Percentiles rank a stretch among this genome's conserved stretches.
Evolutionary conservation across 306 rosid species (phyloP).

Genomic region (Erythrophleum fordii): DNA sequence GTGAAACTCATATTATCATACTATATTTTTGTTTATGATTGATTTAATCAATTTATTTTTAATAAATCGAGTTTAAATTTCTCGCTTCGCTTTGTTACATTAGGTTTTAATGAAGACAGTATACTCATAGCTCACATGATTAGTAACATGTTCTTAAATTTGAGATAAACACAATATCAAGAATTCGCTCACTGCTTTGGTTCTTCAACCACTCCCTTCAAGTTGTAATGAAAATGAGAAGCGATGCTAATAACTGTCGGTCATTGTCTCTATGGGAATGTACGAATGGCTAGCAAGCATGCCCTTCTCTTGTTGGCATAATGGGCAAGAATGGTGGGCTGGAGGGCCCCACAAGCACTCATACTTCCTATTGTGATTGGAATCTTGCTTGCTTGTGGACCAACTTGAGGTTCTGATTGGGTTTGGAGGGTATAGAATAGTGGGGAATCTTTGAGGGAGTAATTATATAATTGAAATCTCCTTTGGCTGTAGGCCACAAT

Average conservation of each 20-base stretch:
- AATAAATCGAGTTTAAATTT: no score
- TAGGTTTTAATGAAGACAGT: no score
- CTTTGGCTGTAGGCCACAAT: slow-evolving; percentile 35
- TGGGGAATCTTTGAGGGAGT: slow-evolving; percentile 24
- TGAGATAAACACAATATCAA: background rate
- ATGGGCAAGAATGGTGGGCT: background rate
- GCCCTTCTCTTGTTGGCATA: slow-evolving; percentile 7
- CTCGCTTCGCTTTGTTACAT: no score
- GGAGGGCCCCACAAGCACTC: slow-evolving; percentile 37
- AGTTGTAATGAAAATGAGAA: background rate
- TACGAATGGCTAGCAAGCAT: slow-evolving; percentile 6
- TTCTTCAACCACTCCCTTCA: background rate
- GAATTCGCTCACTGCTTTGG: no score
- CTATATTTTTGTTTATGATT: background rate
- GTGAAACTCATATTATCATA: background rate
- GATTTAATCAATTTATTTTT: no score
- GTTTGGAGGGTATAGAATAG: slow-evolving; percentile 15
- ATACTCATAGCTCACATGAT: background rate
- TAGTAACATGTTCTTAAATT: background rate
- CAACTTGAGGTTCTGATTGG: slow-evolving; percentile 6
- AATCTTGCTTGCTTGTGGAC: slow-evolving; percentile 39
- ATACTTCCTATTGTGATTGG: slow-evolving; percentile 29
- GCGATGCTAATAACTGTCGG: background rate
- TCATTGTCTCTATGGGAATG: slow-evolving; percentile 18
- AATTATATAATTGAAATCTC: slow-evolving; percentile 23